These are phyloP conservation scores for Flaveria brownii DNA, from an alignment of 129 eudicot genomes.

Conservation along the genomic window DNA sequence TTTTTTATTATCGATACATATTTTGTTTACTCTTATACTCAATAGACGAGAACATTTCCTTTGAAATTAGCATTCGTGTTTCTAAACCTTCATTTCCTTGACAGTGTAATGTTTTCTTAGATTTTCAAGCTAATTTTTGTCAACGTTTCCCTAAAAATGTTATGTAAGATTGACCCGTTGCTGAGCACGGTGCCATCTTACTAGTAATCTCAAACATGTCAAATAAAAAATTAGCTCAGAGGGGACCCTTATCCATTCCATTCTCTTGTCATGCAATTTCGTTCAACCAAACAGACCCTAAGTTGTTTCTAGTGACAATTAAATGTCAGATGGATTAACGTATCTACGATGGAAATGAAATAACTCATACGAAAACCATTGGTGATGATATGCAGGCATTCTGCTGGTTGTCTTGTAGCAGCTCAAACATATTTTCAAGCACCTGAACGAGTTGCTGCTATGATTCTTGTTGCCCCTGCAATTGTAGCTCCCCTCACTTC, in stretches of 20 bases:
- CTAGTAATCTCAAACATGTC: not conserved
- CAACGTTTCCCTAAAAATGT: too few relatives aligned
- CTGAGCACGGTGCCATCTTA: too few relatives aligned
- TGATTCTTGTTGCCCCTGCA: conserved; percentile 93
- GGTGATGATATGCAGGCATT: conserved; percentile 64
- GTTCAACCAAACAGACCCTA: not conserved
- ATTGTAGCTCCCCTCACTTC: conserved; percentile 65
- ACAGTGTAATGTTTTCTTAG: too few relatives aligned
- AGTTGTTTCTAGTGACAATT: not conserved
- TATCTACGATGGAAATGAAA: not conserved
- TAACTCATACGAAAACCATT: conserved; percentile 13
- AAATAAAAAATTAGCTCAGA: not conserved
- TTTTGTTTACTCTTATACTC: too few relatives aligned
- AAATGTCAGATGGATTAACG: conserved; percentile 1
- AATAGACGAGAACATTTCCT: too few relatives aligned
- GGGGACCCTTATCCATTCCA: not conserved
- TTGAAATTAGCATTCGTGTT: too few relatives aligned
- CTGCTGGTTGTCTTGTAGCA: conserved; percentile 91
- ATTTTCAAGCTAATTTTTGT: too few relatives aligned
- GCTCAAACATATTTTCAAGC: conserved; percentile 85
- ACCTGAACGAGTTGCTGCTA: conserved; percentile 88
- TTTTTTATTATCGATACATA: too few relatives aligned
- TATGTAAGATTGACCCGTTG: too few relatives aligned
- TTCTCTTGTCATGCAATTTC: not conserved
- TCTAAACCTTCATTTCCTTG: too few relatives aligned